Base-by-base conservation (phyloP, 139 green algal species). In the Zygnema circumcarinatum region DNA sequence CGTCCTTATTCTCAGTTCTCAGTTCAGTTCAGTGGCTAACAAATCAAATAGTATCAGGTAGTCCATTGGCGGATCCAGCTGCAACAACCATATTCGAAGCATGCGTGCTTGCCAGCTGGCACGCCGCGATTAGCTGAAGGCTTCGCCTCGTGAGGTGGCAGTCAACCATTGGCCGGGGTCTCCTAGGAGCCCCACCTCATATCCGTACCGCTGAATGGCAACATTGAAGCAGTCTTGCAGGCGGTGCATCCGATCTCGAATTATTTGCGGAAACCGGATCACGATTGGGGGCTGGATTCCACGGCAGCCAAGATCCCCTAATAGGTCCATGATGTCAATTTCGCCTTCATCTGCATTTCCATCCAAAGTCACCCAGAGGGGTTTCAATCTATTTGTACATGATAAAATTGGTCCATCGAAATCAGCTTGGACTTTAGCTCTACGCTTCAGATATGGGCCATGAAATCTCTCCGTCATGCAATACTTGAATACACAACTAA, bases 211-310 rank as follows among this genome's bases (percentile, higher is more conserved):
- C 1, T 39, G 35, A 39, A 92, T 92, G 69, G 89, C 89, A 7
- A 33, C 21, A 35, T 93, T 72, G 33, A 92, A 92, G 68, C 89
- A 92, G 22, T 76, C 53, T 35, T 92, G 89, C 22, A 92, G 89
- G 69, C 81, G 67, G 20, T 38, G 22, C 62, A 92, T 88, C 11
- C 89, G 42, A 47, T 92, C 32, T 29, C 40, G 79, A 41, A 93
- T 41, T 33, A 92, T 92, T 33, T 92, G 81, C 1, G 89, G 89
- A 69, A 92, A 92, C 29, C 88, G 90, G 33, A 92, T 41, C 29
- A 92, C 39, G 33, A 92, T 87, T 33, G 89, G 89, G 1, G 83
- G 40, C 36, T 84, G n/a, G 29, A 92, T 39, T 25, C 40, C 40
- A 29, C 68, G 38, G 22, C 54, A 67, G 20, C 68, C 36, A 1